Percentiles rank a stretch among this genome's conserved stretches.
Evolutionary conservation across 306 rosid genomes (phyloP).

Genomic region (Dalbergia cochinchinensis): DNA sequence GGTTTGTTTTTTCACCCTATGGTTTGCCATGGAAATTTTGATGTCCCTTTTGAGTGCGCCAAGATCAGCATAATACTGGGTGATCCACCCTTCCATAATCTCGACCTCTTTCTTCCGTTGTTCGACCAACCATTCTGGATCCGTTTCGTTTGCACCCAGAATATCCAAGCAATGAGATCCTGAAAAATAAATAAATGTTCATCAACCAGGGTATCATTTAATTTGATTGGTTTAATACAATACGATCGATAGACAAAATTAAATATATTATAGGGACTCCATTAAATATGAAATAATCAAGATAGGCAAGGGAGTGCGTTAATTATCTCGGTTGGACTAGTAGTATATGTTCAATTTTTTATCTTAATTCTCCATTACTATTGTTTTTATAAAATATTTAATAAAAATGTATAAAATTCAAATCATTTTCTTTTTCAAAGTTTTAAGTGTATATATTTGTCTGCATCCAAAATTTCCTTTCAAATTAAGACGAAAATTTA

Average conservation of each 20-base stretch:
- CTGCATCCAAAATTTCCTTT: neutral
- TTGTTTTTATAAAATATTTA: too few species aligned
- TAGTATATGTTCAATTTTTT: neutral
- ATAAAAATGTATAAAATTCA: neutral
- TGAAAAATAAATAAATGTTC: slow-evolving; percentile 31
- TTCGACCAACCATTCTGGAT: slow-evolving; percentile 61
- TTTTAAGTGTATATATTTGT: neutral
- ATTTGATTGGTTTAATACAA: neutral
- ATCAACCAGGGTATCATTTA: neutral
- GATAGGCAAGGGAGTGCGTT: too few species aligned
- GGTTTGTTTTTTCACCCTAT: too few species aligned
- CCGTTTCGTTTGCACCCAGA: slow-evolving; percentile 31
- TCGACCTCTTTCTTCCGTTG: slow-evolving; percentile 50
- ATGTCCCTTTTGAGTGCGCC: neutral
- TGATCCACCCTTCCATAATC: slow-evolving; percentile 60
- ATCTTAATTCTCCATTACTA: neutral
- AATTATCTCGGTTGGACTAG: neutral
- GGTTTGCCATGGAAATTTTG: neutral
- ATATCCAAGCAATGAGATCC: slow-evolving; percentile 72
- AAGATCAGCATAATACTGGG: slow-evolving; percentile 53
- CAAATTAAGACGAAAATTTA: neutral
- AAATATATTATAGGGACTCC: too few species aligned
- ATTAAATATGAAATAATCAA: too few species aligned
- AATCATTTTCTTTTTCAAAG: neutral
- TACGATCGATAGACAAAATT: neutral